A percentile compares a stretch with the other conserved stretches of the same genome.
These are phyloP conservation scores for Tuber aestivum DNA, from an alignment of 495 filamentous ascomycete species.

Conservation along the genomic window DNA sequence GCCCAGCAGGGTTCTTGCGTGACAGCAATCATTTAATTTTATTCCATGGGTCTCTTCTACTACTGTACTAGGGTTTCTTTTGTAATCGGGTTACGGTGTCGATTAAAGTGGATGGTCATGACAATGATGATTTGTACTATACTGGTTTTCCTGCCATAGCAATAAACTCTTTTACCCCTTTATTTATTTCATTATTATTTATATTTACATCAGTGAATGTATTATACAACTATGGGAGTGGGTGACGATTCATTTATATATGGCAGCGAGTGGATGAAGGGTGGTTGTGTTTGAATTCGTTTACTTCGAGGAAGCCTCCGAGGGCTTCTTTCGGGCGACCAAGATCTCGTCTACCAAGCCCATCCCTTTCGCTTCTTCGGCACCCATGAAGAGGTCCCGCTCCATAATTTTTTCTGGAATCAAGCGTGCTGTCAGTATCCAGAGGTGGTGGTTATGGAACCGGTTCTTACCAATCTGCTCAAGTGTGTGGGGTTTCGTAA, in stretches of 20 bases:
- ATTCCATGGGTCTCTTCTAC: neutral
- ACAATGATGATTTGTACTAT: neutral
- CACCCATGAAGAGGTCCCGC: conserved; percentile 87
- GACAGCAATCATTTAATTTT: neutral
- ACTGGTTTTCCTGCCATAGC: neutral
- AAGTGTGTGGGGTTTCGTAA: conserved; percentile 64
- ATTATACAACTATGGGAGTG: neutral
- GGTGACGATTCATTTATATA: conserved; percentile 6
- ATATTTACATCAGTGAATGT: neutral
- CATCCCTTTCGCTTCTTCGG: conserved; percentile 77
- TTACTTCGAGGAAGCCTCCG: conserved; percentile 10
- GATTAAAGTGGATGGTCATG: neutral
- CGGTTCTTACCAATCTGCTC: conserved; percentile 46
- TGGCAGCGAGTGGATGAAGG: neutral
- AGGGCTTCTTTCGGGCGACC: conserved; percentile 39
- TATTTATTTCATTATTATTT: neutral
- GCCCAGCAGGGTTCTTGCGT: neutral
- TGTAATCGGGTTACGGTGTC: neutral
- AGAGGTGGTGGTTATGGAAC: neutral
- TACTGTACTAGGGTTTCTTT: neutral
- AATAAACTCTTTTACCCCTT: neutral
- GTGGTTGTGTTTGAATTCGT: neutral
- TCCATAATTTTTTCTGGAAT: conserved; percentile 82
- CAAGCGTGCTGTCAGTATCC: conserved; percentile 13
- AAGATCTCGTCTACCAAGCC: conserved; percentile 90